Conservation (phyloP, 306 rosid genomes). For the peach (Prunus persica) region Prunus_persica_NCBIv2 NC_034009.1:4308001-4308500, state of each 20-base stretch:
- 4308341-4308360: constrained; percentile 56
- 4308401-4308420: constrained; percentile 92
- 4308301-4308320: constrained; percentile 83
- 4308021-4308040: neutral
- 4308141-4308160: neutral
- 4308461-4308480: constrained; percentile 82
- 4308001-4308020: neutral
- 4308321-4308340: constrained; percentile 74
- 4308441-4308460: constrained; percentile 69
- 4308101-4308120: neutral
- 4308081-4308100: neutral
- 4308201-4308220: neutral
- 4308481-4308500: constrained; percentile 75
- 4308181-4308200: neutral
- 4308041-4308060: neutral
- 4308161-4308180: neutral
- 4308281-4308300: constrained; percentile 67
- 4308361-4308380: constrained; percentile 41
- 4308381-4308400: constrained; percentile 72
- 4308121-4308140: too few species aligned
- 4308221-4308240: neutral
- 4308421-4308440: constrained; percentile 74
- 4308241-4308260: constrained; percentile 7
- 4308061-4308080: neutral
- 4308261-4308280: constrained; percentile 63